These are phyloP conservation scores for Myxozyma sirexii DNA, from an alignment of 805 yeast species.

Conservation along the genomic window DNA sequence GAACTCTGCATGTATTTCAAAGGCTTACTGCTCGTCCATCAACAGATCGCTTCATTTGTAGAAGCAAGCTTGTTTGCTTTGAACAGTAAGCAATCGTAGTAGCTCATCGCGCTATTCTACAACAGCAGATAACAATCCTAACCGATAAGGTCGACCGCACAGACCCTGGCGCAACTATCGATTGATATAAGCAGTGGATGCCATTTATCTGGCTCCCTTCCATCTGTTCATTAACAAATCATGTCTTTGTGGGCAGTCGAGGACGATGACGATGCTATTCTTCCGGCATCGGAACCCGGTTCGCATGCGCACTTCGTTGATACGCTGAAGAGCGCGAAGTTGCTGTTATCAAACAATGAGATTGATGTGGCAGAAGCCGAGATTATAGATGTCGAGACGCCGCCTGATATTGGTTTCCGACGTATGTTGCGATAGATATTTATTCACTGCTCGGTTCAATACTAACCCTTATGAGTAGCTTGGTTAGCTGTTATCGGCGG, in stretches of 20 bases:
- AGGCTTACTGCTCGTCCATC: no score
- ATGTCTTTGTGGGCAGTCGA: slow-evolving; percentile 1
- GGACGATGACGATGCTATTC: slow-evolving; percentile 3
- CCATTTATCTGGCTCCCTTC: no score
- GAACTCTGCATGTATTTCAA: no score
- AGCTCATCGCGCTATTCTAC: no score
- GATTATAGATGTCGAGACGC: not conserved
- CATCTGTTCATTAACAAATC: no score
- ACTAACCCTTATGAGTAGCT: not conserved
- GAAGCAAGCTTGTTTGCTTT: no score
- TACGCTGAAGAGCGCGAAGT: not conserved
- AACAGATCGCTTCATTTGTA: no score
- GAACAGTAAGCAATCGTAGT: no score
- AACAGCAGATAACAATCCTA: no score
- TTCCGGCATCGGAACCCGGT: not conserved
- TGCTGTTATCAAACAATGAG: not conserved
- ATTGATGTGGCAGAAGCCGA: not conserved
- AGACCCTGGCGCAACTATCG: no score
- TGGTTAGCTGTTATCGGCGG: slow-evolving; percentile 57
- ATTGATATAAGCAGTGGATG: no score
- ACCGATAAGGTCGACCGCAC: not conserved
- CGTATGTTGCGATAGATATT: slow-evolving; percentile 1
- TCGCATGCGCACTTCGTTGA: not conserved
- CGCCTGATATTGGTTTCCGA: slow-evolving; percentile 9
- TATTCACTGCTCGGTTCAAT: not conserved